Percentiles rank a stretch among this genome's conserved stretches.
These are phyloP conservation scores for Zymoseptoria pseudotritici DNA, from an alignment of 2,329 filamentous ascomycete species.

Conservation along the genomic window DNA sequence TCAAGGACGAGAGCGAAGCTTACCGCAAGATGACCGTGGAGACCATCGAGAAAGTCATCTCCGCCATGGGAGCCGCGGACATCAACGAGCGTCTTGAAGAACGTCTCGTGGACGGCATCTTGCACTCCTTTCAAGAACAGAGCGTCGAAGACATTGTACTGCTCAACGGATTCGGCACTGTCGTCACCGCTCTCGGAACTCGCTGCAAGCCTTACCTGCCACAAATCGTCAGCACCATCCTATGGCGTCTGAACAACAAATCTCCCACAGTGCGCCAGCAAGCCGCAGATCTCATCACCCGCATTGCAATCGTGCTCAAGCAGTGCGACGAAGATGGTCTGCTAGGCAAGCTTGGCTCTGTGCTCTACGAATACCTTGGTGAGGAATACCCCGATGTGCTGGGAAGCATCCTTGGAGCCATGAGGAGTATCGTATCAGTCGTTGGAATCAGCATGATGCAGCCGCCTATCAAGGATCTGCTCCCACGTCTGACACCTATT, in stretches of 20 bases:
- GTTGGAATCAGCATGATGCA: slow-evolving; percentile 98
- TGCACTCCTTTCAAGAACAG: slow-evolving; percentile 96
- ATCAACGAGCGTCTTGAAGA: slow-evolving; percentile 90
- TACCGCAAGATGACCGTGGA: slow-evolving; percentile 99
- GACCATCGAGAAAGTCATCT: slow-evolving; percentile 93
- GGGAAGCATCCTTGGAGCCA: slow-evolving; percentile 87
- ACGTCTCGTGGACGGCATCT: slow-evolving; percentile 85
- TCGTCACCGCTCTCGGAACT: slow-evolving; percentile 88
- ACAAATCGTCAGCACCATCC: slow-evolving; percentile 92
- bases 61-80: slow-evolving; percentile 85
- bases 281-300: slow-evolving; percentile 89
- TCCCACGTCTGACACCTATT: slow-evolving; percentile 94
- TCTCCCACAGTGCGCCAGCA: slow-evolving; percentile 94
- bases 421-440: slow-evolving; percentile 93
- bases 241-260: slow-evolving; percentile 97
- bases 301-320: slow-evolving; percentile 98
- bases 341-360: slow-evolving; percentile 89
- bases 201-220: slow-evolving; percentile 94
- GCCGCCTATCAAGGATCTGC: slow-evolving; percentile 89
- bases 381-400: slow-evolving; percentile 98
- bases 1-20: slow-evolving; percentile 96
- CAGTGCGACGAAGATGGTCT: slow-evolving; percentile 94
- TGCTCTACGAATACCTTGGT: slow-evolving; percentile 95
- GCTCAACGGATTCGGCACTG: slow-evolving; percentile 94
- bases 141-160: slow-evolving; percentile 93